Base-by-base conservation (phyloP, 2,329 filamentous ascomycete genomes). In the Colletotrichum spinosum region DNA sequence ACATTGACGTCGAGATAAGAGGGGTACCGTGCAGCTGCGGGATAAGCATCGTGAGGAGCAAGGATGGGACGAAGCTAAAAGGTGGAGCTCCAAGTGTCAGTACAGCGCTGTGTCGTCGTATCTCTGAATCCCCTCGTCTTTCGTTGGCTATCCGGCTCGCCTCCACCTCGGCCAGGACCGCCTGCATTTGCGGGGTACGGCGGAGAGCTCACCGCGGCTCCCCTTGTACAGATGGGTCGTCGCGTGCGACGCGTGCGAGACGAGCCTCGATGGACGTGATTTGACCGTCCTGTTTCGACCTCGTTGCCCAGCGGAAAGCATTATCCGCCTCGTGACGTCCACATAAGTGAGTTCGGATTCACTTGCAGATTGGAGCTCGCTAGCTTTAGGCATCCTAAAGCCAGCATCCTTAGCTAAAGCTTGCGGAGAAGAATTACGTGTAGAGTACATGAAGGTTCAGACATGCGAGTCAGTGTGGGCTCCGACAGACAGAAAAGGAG, bases 31-130 rank as follows among this genome's bases (percentile, higher is more conserved):
- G 53, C 53, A 49, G 58, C 42, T 37, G 12, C n/a, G 58, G 58
- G 44, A 39, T 55, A 54, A 61, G 51, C 25, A 33, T 39, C 35
- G 57, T 15, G 10, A 33, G 35, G 12, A 39, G 53, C 58, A 55
- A 55, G 58, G 52, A 56, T 61, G 37, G 38, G 52, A 50, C 44
- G 44, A 55, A 61, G 58, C 58, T 61, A 61, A 55, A 61, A 49
- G 58, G 58, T 61, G 58, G 58, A 61, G 58, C 58, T 61, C 58
- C 58, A 56, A 35, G 44, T 56, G 51, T 55, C 51, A 56, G 44
- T 51, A 55, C 42, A 25, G 50, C 37, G 51, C 58, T 25, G 25
- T 25, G 25, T 25, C 25, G 25, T 25, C 51, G 51, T 61, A 61
- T 55, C 58, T 61, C 58, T 56, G 58, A 61, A 56, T 56, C 51